phyloP scores from a whole-genome alignment of 192 early-diverging fungal genomes.

The Helicostylum pulchrum region DNA sequence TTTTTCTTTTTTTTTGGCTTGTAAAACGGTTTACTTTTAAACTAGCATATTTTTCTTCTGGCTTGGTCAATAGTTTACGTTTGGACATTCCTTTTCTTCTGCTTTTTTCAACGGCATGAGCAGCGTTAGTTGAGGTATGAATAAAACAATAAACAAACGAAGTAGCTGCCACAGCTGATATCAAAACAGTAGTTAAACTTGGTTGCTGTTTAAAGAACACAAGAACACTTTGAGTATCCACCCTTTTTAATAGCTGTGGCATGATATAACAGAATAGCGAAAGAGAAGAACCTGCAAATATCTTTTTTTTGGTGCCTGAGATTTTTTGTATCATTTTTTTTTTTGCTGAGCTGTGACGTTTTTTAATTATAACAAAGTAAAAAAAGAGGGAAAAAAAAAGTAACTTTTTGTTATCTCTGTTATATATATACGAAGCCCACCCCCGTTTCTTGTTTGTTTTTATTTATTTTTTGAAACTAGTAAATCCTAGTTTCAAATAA shows the following conservation, averaged over 20 bases:
- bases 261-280: background rate
- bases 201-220: too few relatives aligned
- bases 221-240: too few relatives aligned
- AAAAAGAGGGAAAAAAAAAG: slow-evolving; percentile 1
- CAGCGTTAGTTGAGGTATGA: too few relatives aligned
- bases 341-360: background rate
- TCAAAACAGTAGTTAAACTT: too few relatives aligned
- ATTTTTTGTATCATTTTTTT: background rate
- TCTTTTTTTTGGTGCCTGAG: background rate
- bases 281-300: background rate
- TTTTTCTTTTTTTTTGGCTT: background rate
- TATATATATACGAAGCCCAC: too few relatives aligned
- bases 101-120: background rate
- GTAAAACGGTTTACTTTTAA: slow-evolving; percentile 32
- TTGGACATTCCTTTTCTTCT: background rate
- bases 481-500: background rate
- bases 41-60: slow-evolving; percentile 34
- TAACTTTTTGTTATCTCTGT: background rate
- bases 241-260: background rate
- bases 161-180: too few relatives aligned
- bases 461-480: background rate
- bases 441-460: too few relatives aligned
- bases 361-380: background rate
- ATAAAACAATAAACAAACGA: too few relatives aligned
- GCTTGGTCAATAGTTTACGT: slow-evolving; percentile 18